Percentiles rank a stretch among this genome's conserved stretches.
Conservation (phyloP, 805 yeast species). For the Saccharomycopsis sp. region DNA sequence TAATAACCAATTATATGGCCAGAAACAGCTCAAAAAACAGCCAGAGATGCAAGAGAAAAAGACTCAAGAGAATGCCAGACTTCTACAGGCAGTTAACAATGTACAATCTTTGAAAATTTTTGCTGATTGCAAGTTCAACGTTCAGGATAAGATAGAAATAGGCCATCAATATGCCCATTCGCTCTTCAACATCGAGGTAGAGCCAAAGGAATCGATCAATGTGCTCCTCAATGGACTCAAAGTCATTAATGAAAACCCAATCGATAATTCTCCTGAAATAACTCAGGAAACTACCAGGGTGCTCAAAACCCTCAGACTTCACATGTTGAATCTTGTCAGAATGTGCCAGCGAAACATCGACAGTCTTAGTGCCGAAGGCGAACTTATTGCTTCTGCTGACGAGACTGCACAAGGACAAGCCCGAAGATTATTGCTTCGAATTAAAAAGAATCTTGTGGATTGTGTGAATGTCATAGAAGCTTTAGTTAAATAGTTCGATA, state of each 20-base stretch:
- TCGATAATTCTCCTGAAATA: neutral
- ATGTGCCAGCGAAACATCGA: neutral
- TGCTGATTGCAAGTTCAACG: neutral
- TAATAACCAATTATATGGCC: neutral
- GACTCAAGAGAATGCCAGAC: neutral
- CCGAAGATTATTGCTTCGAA: neutral
- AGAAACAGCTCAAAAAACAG: neutral
- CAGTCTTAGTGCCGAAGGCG: neutral
- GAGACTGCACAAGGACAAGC: neutral
- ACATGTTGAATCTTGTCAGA: neutral
- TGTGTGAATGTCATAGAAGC: neutral
- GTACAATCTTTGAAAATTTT: neutral
- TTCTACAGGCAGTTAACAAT: neutral
- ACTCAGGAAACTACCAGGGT: neutral
- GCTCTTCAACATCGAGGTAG: slow-evolving; percentile 11
- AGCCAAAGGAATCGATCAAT: neutral
- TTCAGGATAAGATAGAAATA: neutral
- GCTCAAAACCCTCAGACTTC: neutral
- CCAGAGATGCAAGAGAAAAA: neutral
- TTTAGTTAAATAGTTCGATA: neutral
- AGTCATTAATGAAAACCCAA: neutral
- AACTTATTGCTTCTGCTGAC: neutral
- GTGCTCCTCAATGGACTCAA: neutral
- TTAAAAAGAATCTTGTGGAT: neutral
- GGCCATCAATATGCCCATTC: slow-evolving; percentile 8